Evolutionary conservation across 148 eudicot species (phyloP), one percentile per base, ranked within the genome.

Genomic region (Pharnaceum exiguum): DNA sequence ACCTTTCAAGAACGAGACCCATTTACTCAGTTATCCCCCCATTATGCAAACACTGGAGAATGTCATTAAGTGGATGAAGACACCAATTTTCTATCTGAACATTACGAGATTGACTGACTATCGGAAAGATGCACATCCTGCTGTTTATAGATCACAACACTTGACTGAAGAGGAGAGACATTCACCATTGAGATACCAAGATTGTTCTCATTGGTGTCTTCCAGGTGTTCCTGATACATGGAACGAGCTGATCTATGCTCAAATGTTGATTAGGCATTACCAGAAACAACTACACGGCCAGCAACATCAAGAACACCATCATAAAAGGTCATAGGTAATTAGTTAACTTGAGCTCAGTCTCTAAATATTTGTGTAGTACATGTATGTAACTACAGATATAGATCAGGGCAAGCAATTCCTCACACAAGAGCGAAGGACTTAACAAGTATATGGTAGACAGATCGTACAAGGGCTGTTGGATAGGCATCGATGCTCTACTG

Each of bases 181-280:
- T 15, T 57, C 67, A 6, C 66, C 70, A 7, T 16, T 57, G 38
- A 71, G 68, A 33, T 71, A 63, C 44, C 90, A 84, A 57, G 90
- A 87, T 50, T 87, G 95, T 71, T 76, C 85, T 12, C 90, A 87
- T 62, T 87, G 95, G 95, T 87, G 95, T 56, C 79, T 87, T 35
- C 95, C 95, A 33, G 95, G 90, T 31, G 85, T 87, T 17, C 95
- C 95, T 4, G 95, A 87, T 71, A 71, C 78, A 5, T 87, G 95
- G 95, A 87, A 87, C 19, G 79, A 79, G 53, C 59, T 84, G 26
- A 52, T 87, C 16, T 87, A 70, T 74, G 71, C 78, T 39, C 75
- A 81, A 22, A 46, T 87, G 42, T 71, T 81, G 77, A 30, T 71
- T 38, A 73, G 66, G 51, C 62, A 73, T 40, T 57, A 66, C 55